These are phyloP conservation scores for Suillus ampliporus DNA, from an alignment of 768 basidiomycete species.

Conservation along the genomic window DNA sequence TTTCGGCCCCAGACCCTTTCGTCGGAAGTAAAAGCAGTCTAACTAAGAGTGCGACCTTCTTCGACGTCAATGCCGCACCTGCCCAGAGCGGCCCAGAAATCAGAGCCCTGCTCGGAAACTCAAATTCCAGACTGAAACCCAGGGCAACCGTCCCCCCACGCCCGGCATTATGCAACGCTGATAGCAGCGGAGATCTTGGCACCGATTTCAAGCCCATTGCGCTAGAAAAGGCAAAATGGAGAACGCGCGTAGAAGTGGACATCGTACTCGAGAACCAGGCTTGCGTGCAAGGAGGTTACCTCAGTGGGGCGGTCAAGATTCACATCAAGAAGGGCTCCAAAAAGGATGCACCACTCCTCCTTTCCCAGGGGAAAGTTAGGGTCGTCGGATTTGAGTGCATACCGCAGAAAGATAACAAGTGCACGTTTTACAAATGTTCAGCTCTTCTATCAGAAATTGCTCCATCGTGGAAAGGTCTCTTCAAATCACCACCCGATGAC, in stretches of 20 bases:
- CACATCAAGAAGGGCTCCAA: slow-evolving; percentile 59
- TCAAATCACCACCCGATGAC: slow-evolving; percentile 50
- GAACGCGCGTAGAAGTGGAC: slow-evolving; percentile 82
- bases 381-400: slow-evolving; percentile 86
- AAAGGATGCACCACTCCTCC: slow-evolving; percentile 61
- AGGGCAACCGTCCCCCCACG: slow-evolving; percentile 52
- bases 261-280: slow-evolving; percentile 76
- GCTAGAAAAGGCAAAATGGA: slow-evolving; percentile 75
- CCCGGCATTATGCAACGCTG: slow-evolving; percentile 17
- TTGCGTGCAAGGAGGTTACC: slow-evolving; percentile 78
- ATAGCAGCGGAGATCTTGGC: slow-evolving; percentile 15
- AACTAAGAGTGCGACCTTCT: slow-evolving; percentile 56
- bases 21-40: slow-evolving; percentile 28
- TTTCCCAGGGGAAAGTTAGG: slow-evolving; percentile 79
- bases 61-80: slow-evolving; percentile 55
- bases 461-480: slow-evolving; percentile 50
- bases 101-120: slow-evolving; percentile 66
- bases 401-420: slow-evolving; percentile 58
- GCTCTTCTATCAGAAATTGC: slow-evolving; percentile 55
- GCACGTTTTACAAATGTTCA: slow-evolving; percentile 84
- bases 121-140: slow-evolving; percentile 57
- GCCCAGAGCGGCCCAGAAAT: slow-evolving; percentile 61
- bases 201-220: slow-evolving; percentile 39
- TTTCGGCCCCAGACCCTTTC: slow-evolving; percentile 10
- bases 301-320: slow-evolving; percentile 74